Evolutionary conservation across 2,329 filamentous ascomycete species (phyloP).

Genomic region (Sodiomyces alkalinus): DNA sequence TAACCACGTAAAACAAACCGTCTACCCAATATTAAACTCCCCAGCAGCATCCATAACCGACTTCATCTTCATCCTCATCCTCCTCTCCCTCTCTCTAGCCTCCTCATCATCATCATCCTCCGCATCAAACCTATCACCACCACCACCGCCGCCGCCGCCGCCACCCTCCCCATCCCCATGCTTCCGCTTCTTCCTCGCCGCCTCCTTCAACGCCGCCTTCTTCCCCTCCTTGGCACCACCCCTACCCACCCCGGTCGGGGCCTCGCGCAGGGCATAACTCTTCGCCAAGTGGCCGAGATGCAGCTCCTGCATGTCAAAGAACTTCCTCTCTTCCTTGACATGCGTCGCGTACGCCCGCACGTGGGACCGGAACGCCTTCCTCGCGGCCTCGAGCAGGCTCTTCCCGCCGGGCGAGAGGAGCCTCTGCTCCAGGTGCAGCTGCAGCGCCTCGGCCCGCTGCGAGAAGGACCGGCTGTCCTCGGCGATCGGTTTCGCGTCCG

Average conservation of each 20-base stretch:
- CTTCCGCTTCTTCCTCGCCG: conserved; percentile 7
- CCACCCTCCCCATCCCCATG: conserved; percentile 12
- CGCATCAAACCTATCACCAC: conserved; percentile 20
- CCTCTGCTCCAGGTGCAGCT: conserved; percentile 45
- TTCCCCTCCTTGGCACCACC: conserved; percentile 32
- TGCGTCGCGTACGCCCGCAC: conserved; percentile 93
- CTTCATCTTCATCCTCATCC: conserved; percentile 49
- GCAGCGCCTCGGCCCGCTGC: conserved; percentile 36
- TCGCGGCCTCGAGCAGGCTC: conserved; percentile 64
- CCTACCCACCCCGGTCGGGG: conserved; percentile 65
- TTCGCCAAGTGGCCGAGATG: conserved; percentile 91
- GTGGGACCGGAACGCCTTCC: conserved; percentile 80
- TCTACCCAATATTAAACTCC: conserved; percentile 54
- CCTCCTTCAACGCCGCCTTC: conserved; percentile 21
- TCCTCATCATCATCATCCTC: conserved; percentile 27
- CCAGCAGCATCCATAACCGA: conserved; percentile 38
- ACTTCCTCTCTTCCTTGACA: conserved; percentile 64
- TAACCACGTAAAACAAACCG: conserved; percentile 1
- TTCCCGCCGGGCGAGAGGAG: conserved; percentile 25
- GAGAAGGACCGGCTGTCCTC: conserved; percentile 28
- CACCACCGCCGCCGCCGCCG: conserved; percentile 11
- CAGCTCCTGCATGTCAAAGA: conserved; percentile 83
- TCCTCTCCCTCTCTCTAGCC: too few species aligned
- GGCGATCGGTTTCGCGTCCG: conserved; percentile 30
- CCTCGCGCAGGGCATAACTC: conserved; percentile 78